These are phyloP conservation scores for Exserohilum rostratum DNA, from an alignment of 2,329 filamentous ascomycete genomes.

Conservation along the genomic window DNA sequence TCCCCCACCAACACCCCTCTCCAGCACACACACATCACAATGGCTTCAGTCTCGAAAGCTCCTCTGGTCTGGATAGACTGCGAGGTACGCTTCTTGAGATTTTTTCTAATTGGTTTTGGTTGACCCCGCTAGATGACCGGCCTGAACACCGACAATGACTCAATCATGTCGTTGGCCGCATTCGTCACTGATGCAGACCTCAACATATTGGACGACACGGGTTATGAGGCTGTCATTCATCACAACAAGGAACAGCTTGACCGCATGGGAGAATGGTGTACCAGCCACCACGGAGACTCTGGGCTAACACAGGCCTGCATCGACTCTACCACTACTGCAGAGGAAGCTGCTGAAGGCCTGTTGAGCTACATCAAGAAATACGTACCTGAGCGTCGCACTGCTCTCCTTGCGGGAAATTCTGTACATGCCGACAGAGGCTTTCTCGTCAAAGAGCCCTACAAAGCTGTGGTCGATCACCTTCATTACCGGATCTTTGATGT, in stretches of 20 bases:
- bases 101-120: not conserved
- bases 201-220: slow-evolving; percentile 73
- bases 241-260: slow-evolving; percentile 73
- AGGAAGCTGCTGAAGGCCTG: slow-evolving; percentile 73
- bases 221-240: slow-evolving; percentile 82
- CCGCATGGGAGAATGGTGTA: slow-evolving; percentile 90
- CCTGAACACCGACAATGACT: slow-evolving; percentile 76
- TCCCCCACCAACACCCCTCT: not conserved
- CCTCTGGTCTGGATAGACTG: slow-evolving; percentile 88
- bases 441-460: slow-evolving; percentile 75
- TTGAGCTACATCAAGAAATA: slow-evolving; percentile 77
- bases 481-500: slow-evolving; percentile 93
- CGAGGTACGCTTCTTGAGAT: slow-evolving; percentile 55
- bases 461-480: slow-evolving; percentile 73
- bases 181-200: slow-evolving; percentile 85
- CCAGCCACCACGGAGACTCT: slow-evolving; percentile 75
- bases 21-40: slow-evolving; percentile 22
- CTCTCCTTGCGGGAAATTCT: slow-evolving; percentile 86
- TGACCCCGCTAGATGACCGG: slow-evolving; percentile 80
- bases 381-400: slow-evolving; percentile 70
- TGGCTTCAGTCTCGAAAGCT: slow-evolving; percentile 62
- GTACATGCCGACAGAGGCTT: slow-evolving; percentile 91
- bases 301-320: slow-evolving; percentile 81
- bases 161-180: slow-evolving; percentile 90
- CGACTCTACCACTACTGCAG: slow-evolving; percentile 72